Base-by-base conservation (phyloP, 1,139 yeast genomes). In the Candida sp. region DNA sequence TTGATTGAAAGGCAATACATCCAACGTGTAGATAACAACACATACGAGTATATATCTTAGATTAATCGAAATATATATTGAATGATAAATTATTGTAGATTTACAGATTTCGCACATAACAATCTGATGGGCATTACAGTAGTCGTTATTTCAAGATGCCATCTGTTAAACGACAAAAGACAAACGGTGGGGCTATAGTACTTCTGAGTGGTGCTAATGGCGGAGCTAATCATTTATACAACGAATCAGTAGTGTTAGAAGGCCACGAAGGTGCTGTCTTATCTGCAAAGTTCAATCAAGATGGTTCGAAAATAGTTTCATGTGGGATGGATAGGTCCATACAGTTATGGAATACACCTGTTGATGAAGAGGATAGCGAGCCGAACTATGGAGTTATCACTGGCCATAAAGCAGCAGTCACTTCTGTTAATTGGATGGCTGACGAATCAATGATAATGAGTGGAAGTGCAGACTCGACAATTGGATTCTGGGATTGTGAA, bases 1-100 rank as follows among this genome's bases (percentile, higher is more conserved):
- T 77, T 93, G 63, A 86, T 93, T 45, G 97, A 91, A 52, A 83
- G 84, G 63, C 96, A 88, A 57, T 93, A 89, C 60, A 68, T 93
- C 50, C 82, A 82, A 55, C 82, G 99, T 63, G 73, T 81, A 40
- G 93, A 84, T 46, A 84, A 81, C 45, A 87, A 84, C 57, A 76
- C 83, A 42, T 90, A 89, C 60, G 85, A 85, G 54, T 93, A 93
- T 61, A 70, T 90, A 52, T 95, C 96, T 32, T 82, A 64, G 37
- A n/a, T 21, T 12, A 9, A 12, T 12, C n/a, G n/a, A n/a, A n/a
- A n/a, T n/a, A n/a, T n/a, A n/a, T n/a, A n/a, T n/a, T n/a, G n/a
- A n/a, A n/a, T n/a, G n/a, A n/a, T n/a, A n/a, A n/a, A n/a, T n/a
- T n/a, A n/a, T n/a, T n/a, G n/a, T n/a, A n/a, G n/a, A n/a, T n/a